Percentiles rank a stretch among this genome's conserved stretches.
Conservation (phyloP, 2,329 filamentous ascomycete genomes). For the Fusarium sp. region DNA sequence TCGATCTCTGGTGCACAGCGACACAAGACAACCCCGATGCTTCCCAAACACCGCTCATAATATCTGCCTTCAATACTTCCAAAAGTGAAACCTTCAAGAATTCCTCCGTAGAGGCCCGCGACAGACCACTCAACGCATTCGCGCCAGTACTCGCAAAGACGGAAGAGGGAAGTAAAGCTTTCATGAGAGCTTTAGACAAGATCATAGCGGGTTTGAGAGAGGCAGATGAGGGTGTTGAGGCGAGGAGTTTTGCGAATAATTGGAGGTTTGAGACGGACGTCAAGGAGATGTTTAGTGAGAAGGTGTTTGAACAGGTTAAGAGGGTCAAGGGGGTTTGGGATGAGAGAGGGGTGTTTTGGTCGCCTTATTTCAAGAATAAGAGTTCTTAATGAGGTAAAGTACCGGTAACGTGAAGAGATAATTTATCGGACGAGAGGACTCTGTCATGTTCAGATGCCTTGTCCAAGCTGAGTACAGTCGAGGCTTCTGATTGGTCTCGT, state of each 20-base stretch:
- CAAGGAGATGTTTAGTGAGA: conserved; percentile 33
- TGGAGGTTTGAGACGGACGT: conserved; percentile 34
- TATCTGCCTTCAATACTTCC: conserved; percentile 29
- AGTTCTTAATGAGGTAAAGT: accelerated
- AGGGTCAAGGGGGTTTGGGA: conserved; percentile 44
- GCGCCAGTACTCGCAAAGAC: conserved; percentile 20
- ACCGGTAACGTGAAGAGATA: neutral
- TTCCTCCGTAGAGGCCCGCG: conserved; percentile 38
- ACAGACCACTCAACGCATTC: conserved; percentile 30
- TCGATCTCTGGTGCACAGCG: conserved; percentile 39
- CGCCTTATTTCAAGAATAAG: conserved; percentile 15
- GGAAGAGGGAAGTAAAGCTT: conserved; percentile 11
- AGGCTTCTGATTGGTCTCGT: conserved; percentile 18
- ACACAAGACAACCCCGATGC: conserved; percentile 37
- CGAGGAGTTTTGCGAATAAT: conserved; percentile 40
- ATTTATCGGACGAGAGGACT: neutral
- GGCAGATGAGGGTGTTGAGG: neutral
- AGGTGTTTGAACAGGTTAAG: conserved; percentile 29
- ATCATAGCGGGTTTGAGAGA: conserved; percentile 20
- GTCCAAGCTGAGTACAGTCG: neutral
- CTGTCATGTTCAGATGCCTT: neutral
- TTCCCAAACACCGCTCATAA: conserved; percentile 15
- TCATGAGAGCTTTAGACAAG: conserved; percentile 15
- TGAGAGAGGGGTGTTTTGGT: conserved; percentile 44
- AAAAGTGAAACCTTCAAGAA: conserved; percentile 14